Evolutionary conservation across 495 filamentous ascomycete species (phyloP), one percentile per base, ranked within the genome.

Genomic region (Venustampulla echinocandica): DNA sequence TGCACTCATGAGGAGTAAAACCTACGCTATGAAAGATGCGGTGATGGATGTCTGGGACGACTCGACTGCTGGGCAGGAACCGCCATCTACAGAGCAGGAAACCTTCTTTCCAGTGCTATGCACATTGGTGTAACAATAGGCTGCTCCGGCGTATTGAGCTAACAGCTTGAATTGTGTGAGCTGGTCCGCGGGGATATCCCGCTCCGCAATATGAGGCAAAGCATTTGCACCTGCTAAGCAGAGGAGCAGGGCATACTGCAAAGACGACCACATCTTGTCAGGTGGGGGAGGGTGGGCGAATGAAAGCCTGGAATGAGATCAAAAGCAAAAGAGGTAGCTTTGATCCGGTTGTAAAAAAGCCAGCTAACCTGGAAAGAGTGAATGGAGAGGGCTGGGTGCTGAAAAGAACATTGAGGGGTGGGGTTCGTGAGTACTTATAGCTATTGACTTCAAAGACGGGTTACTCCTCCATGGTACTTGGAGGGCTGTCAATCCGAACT

Each of bases 71-170:
- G 81, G 76, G 59, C 87, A 92, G 45, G 4, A 22, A 3, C 50
- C 50, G 23, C 23, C 23, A 10, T 68, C 70, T 34, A 63, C 50
- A 5, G 63, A 46, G 61, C 87, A 93, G 10, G 69, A 69, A 15
- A 90, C 46, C 10, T 64, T 63, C 17, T 64, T 54, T n/a, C 71
- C 72, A 11, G 62, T 59, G n/a, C 61, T 61, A 18, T 53, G 36
- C 14, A 47, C 37, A 22, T 47, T 53, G 9, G 19, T 22, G 27
- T 75, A 67, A 61, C 86, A 92, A 61, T 85, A 87, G 4, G 79
- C 65, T 0, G 85, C 81, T 0, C 70, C 81, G 1, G 84, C 67
- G 60, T 81, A 90, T 57, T 90, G 76, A 13, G 80, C 74, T 58
- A 74, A 85, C 50, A 87, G 66, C 3, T 69, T 62, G 36, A 90